Evolutionary conservation across 2,329 filamentous ascomycete genomes (phyloP), one percentile per base, ranked within the genome.

Genomic region (Paraphoma sp.): DNA sequence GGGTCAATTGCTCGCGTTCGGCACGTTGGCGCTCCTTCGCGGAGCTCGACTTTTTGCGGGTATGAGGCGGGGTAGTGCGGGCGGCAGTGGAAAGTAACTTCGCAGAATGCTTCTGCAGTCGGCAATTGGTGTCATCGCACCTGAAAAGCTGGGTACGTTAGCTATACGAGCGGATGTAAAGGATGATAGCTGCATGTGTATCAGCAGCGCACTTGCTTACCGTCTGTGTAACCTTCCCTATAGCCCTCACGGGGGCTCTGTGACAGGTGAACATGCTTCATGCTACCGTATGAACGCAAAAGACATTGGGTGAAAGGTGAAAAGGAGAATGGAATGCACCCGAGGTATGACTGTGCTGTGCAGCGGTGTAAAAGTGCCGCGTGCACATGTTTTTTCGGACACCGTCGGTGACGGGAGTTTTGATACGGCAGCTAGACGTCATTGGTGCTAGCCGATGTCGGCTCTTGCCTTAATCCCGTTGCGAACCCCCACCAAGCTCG

Each of bases 191-290:
- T 43, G 48, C 52, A 45, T 43, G 43, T 59, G 56, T 63, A 50
- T 62, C 23, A 23, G 23, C 56, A 50, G 41, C 7, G n/a, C 16
- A 28, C 23, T 16, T 10, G n/a, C 29, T 18, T 53, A 74, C 69
- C 51, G 60, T 71, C 56, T 60, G 59, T 43, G 57, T 59, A 53
- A 53, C 59, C 59, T 57, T 66, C 59, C 64, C 67, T 65, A 75
- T 69, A 68, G 70, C 71, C 72, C 67, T 62, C 54, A 62, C 62
- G 56, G 67, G 72, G 72, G 68, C 65, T 69, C 69, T 75, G 62
- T 60, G 67, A 63, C 62, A 67, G 59, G 67, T 71, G 67, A 70
- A 68, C 74, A 76, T 76, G 56, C 71, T 75, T 76, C 74, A 76
- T 76, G 65, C 63, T 72, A 72, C 48, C 67, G 59, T 50, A 31